phyloP scores from a whole-genome alignment of 2,329 filamentous ascomycete species.

The Aspergillus thermomutatus region DNA sequence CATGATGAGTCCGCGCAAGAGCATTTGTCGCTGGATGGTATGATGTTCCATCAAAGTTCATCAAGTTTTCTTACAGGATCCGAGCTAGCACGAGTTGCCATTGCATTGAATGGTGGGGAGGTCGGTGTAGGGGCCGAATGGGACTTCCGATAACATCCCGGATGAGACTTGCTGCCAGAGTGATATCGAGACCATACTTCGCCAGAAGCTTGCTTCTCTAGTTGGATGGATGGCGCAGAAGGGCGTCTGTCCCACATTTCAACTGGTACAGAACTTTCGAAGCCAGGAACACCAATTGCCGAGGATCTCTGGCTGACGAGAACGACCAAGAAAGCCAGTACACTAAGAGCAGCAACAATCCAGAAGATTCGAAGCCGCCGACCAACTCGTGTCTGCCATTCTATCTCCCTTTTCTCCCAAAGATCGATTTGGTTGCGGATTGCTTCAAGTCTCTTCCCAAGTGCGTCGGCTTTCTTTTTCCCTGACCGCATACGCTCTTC shows the following conservation, averaged over 20 bases:
- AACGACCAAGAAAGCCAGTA: constrained; percentile 29
- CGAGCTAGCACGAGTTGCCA: constrained; percentile 11
- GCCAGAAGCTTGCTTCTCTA: neutral
- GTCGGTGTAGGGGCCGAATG: neutral
- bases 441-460: constrained; percentile 38
- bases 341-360: constrained; percentile 23
- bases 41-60: constrained; percentile 23
- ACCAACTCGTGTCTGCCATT: constrained; percentile 40
- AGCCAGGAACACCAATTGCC: neutral
- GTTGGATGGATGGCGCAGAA: neutral
- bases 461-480: constrained; percentile 30
- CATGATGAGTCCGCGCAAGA: constrained; percentile 4
- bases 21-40: neutral
- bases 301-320: constrained; percentile 28
- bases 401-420: constrained; percentile 42
- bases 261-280: constrained; percentile 6
- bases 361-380: constrained; percentile 40
- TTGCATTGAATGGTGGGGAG: neutral
- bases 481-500: constrained; percentile 39
- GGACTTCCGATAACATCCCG: neutral
- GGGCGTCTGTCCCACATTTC: neutral
- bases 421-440: constrained; percentile 39
- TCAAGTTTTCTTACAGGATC: constrained; percentile 28
- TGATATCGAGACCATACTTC: neutral
- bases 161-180: neutral